Evolutionary conservation across 108 stramenopile genomes (phyloP).

Genomic region (Skeletonema tropicum): DNA sequence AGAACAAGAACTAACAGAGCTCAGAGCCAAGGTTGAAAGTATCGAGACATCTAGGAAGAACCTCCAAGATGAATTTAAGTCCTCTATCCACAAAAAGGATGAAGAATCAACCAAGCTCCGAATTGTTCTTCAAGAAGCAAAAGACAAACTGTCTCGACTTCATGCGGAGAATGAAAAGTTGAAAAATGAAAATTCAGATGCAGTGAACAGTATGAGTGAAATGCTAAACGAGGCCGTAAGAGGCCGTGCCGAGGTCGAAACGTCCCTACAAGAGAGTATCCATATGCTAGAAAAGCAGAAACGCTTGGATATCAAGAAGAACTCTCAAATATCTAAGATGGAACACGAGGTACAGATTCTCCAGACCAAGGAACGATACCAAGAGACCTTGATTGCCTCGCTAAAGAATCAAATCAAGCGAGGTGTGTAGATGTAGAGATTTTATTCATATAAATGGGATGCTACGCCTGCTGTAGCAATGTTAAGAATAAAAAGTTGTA

Average conservation of each 20-base stretch:
- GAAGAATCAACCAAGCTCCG: slow-evolving; percentile 39
- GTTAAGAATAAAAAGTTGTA: no score
- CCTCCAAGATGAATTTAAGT: slow-evolving; percentile 32
- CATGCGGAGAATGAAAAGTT: slow-evolving; percentile 30
- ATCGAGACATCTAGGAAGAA: slow-evolving; percentile 34
- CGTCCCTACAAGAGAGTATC: slow-evolving; percentile 40
- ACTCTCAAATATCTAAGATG: slow-evolving; percentile 36
- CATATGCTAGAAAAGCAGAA: slow-evolving; percentile 44
- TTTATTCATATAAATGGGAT: background rate
- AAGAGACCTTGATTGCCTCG: slow-evolving; percentile 36
- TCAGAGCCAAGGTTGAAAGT: slow-evolving; percentile 20
- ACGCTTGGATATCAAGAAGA: slow-evolving; percentile 40
- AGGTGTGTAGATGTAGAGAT: slow-evolving; percentile 1
- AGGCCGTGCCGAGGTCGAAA: slow-evolving; percentile 36
- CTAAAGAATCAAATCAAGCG: slow-evolving; percentile 44
- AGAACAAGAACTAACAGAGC: slow-evolving; percentile 18
- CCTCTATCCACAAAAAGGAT: slow-evolving; percentile 17
- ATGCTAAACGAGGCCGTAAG: slow-evolving; percentile 48
- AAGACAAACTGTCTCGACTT: slow-evolving; percentile 31
- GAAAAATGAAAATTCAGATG: slow-evolving; percentile 14
- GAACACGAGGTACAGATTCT: slow-evolving; percentile 44
- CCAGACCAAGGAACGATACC: slow-evolving; percentile 46
- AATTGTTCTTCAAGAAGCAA: slow-evolving; percentile 38
- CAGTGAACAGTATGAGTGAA: slow-evolving; percentile 21
- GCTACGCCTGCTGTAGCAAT: no score